Conservation (phyloP, 768 basidiomycete genomes). For the Mrakia gelida region DNA sequence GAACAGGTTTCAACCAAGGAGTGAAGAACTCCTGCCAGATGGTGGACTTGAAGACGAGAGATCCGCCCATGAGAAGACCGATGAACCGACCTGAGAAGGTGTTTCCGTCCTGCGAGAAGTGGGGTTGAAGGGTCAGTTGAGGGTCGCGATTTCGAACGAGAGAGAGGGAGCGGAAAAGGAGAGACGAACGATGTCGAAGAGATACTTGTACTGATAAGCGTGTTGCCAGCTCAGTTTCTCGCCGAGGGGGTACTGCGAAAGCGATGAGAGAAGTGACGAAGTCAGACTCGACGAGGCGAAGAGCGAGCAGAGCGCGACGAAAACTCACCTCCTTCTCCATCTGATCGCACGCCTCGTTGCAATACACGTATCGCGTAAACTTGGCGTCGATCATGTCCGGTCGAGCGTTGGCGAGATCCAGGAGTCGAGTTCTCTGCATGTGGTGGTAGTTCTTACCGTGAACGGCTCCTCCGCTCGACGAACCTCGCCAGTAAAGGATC, state of each 20-base stretch:
- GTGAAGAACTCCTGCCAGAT: conserved; percentile 21
- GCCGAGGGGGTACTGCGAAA: neutral
- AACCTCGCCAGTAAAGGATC: conserved; percentile 13
- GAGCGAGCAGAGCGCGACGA: neutral
- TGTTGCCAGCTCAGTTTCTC: conserved; percentile 5
- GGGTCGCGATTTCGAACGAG: neutral
- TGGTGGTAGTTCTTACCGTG: neutral
- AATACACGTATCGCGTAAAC: conserved; percentile 3
- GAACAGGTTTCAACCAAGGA: conserved; percentile 1
- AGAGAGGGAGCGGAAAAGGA: neutral
- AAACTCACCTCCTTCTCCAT: conserved; percentile 1
- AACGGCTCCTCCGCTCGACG: neutral
- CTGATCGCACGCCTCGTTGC: conserved; percentile 1
- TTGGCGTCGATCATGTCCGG: conserved; percentile 10
- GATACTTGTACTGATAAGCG: conserved; percentile 2
- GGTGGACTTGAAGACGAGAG: conserved; percentile 13
- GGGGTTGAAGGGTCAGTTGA: no score
- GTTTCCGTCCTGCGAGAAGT: conserved; percentile 9
- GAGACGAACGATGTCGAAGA: neutral
- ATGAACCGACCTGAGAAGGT: conserved; percentile 15
- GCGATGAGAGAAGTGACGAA: neutral
- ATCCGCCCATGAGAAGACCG: neutral
- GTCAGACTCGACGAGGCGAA: neutral
- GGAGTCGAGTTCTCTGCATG: conserved; percentile 8
- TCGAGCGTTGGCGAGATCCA: conserved; percentile 13